These are phyloP conservation scores for Fusarium hainanense DNA, from an alignment of 2,329 filamentous ascomycete species.

Conservation along the genomic window DNA sequence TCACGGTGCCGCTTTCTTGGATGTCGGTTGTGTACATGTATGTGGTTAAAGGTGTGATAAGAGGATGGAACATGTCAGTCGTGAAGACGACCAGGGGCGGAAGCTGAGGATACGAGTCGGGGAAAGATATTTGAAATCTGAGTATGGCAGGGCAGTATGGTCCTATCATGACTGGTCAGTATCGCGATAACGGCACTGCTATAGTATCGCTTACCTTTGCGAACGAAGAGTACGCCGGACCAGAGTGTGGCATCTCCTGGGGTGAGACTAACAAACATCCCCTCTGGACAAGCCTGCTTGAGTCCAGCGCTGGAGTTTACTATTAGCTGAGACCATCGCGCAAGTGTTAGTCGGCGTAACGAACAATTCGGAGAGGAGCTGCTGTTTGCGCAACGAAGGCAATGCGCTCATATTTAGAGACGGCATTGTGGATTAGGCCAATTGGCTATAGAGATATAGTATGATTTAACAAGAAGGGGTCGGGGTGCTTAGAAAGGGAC, in stretches of 20 bases:
- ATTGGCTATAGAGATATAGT: not conserved
- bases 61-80: conserved; percentile 93
- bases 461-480: not conserved
- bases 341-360: conserved; percentile 47
- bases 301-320: conserved; percentile 72
- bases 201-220: conserved; percentile 73
- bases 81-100: conserved; percentile 89
- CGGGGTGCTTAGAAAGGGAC: not conserved
- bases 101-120: conserved; percentile 78
- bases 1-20: conserved; percentile 79
- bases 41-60: conserved; percentile 92
- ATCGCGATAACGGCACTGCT: not conserved
- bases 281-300: conserved; percentile 84
- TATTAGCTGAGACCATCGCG: conserved; percentile 41
- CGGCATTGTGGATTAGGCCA: conserved; percentile 52
- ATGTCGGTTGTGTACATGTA: conserved; percentile 90
- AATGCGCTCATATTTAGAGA: conserved; percentile 58
- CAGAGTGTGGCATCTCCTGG: conserved; percentile 84
- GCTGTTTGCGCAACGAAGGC: conserved; percentile 75
- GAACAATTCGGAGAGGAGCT: conserved; percentile 85
- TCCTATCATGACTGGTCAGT: conserved; percentile 62
- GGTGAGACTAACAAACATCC: conserved; percentile 86
- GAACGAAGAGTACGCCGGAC: conserved; percentile 92
- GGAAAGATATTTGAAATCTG: conserved; percentile 90
- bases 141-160: conserved; percentile 90